These are phyloP conservation scores for Dimargaris cristalligena DNA, from an alignment of 192 early-diverging fungal species.

Conservation along the genomic window DNA sequence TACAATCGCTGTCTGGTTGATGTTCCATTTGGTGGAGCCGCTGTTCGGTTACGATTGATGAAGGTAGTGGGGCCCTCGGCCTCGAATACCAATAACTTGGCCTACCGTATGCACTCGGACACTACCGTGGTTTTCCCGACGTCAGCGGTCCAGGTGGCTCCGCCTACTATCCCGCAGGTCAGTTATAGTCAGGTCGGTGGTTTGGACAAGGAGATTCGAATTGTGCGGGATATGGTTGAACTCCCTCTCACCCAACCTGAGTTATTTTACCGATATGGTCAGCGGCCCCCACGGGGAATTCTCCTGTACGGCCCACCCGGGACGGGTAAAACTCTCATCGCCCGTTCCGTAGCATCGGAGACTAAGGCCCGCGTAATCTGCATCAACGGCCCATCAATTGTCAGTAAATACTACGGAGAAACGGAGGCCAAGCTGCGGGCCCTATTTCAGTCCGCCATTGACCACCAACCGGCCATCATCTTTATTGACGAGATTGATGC, in stretches of 20 bases:
- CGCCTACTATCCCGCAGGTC: neutral
- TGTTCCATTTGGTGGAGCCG: slow-evolving; percentile 14
- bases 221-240: slow-evolving; percentile 74
- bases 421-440: slow-evolving; percentile 69
- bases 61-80: neutral
- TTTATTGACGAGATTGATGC: slow-evolving; percentile 94
- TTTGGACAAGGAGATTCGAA: slow-evolving; percentile 45
- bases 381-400: slow-evolving; percentile 84
- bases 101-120: neutral
- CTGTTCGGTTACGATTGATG: slow-evolving; percentile 14
- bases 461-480: slow-evolving; percentile 62
- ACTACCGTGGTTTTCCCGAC: slow-evolving; percentile 1
- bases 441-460: slow-evolving; percentile 54
- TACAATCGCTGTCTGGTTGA: slow-evolving; percentile 17
- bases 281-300: slow-evolving; percentile 79
- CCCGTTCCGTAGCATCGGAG: slow-evolving; percentile 66
- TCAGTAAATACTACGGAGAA: slow-evolving; percentile 84
- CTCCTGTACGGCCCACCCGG: slow-evolving; percentile 85
- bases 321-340: slow-evolving; percentile 92
- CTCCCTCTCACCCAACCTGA: slow-evolving; percentile 52
- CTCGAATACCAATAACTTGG: slow-evolving; percentile 6
- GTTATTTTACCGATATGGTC: slow-evolving; percentile 52
- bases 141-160: neutral
- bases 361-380: slow-evolving; percentile 54
- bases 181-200: slow-evolving; percentile 65